Evolutionary conservation across 2,329 filamentous ascomycete species (phyloP).

Genomic region (Ceratocystis lukuohia): DNA sequence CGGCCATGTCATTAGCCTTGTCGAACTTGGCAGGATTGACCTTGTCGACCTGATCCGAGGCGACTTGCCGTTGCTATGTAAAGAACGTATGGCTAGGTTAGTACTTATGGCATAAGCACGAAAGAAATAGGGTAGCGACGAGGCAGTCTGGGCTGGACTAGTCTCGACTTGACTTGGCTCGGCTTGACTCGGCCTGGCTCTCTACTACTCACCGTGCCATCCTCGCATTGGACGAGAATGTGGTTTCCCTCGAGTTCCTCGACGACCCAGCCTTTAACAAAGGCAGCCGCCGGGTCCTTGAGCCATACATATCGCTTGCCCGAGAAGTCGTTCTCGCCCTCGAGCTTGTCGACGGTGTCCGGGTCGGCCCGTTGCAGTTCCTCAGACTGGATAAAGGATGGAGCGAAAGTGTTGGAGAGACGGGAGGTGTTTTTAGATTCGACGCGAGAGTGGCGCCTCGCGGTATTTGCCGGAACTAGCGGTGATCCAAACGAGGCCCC

Average conservation of each 20-base stretch:
- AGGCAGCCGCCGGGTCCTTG: conserved; percentile 72
- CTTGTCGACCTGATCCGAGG: conserved; percentile 83
- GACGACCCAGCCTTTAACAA: conserved; percentile 83
- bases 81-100: conserved; percentile 8
- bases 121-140: too few relatives aligned
- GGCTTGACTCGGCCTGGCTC: too few relatives aligned
- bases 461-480: conserved; percentile 28
- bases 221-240: conserved; percentile 81
- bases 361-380: conserved; percentile 45
- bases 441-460: conserved; percentile 32
- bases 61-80: conserved; percentile 67
- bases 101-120: neutral
- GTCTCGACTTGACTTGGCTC: too few relatives aligned
- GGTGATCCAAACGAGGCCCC: conserved; percentile 34
- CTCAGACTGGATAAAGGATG: conserved; percentile 86
- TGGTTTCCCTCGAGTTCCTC: conserved; percentile 59
- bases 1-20: conserved; percentile 98
- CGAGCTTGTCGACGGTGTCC: conserved; percentile 57
- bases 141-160: too few relatives aligned
- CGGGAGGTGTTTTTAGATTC: conserved; percentile 54
- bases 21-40: conserved; percentile 99
- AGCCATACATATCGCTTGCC: conserved; percentile 98
- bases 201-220: conserved; percentile 58
- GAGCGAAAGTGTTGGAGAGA: conserved; percentile 75
- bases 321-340: conserved; percentile 97